Base-by-base conservation (phyloP, 2,329 filamentous ascomycete species). In the Aureobasidium sp. region DNA sequence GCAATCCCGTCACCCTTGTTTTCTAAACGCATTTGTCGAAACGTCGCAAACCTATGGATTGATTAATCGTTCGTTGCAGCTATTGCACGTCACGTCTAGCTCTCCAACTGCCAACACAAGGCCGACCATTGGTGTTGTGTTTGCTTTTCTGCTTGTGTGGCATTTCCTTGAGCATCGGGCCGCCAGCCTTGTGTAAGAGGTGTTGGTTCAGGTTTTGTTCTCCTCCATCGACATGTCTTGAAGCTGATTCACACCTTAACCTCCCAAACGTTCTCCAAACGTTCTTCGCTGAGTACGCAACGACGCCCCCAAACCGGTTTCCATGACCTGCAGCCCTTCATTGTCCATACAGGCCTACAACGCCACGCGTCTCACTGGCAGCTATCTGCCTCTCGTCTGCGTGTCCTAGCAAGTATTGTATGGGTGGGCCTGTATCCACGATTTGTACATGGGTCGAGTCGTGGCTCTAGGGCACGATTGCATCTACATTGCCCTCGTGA, bases 331-430 rank as follows among this genome's bases (percentile, higher is more conserved):
- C 36, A 42, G 37, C 25, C 21, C 6, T 15, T 30, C 50, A 54
- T 27, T 27, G 50, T 54, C 50, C 16, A 54, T 27, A 54, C 50
- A 42, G 15, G 37, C 25, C 50, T 42, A 13, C 32, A 10, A 27
- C 53, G 53, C 53, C 53, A 39, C 53, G 53, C 53, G 53, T 57
- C 53, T 57, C 50, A 54, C 37, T 41, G 50, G 27, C 37, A 21
- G 21, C 21, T 42, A 37, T 25, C 37, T 42, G 21, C 25, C 15
- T 27, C 25, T 42, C 41, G 30, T 57, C 39, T 57, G 53, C 29
- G 21, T 57, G 21, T 29, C 53, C n/a, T n/a, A 57, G 11, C 39
- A 36, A 45, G 41, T 9, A 45, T 13, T 36, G 13, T 45, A 45
- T 45, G 29, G 25, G 42, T 32, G 42, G 25, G 54, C 42, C 42